Evolutionary conservation across 345 rosid species (phyloP).

Genomic region (Lepidium africanum): DNA sequence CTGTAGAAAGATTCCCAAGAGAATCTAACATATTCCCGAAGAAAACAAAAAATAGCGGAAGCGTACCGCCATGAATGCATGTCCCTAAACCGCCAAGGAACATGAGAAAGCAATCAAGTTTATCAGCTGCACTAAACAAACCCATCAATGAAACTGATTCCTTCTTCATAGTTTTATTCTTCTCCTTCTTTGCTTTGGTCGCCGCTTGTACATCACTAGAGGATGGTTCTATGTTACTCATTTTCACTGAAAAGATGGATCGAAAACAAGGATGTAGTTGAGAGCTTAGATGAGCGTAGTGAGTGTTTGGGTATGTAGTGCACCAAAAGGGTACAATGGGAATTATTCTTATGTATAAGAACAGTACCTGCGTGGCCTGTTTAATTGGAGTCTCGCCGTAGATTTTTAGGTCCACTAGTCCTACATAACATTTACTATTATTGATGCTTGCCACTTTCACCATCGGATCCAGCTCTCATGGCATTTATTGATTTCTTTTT

Average conservation of each 20-base stretch:
- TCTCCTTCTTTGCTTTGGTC: neutral
- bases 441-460: too few relatives aligned
- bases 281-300: neutral
- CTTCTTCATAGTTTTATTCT: neutral
- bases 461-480: too few relatives aligned
- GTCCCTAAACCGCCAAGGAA: conserved; percentile 54
- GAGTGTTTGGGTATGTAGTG: too few relatives aligned
- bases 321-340: too few relatives aligned
- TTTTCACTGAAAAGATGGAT: neutral
- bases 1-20: conserved; percentile 46
- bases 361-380: too few relatives aligned
- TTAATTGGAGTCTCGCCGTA: too few relatives aligned
- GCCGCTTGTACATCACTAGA: neutral
- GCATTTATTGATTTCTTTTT: too few relatives aligned
- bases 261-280: neutral
- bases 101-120: conserved; percentile 48
- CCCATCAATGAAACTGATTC: conserved; percentile 48
- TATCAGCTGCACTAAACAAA: conserved; percentile 60
- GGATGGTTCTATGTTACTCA: neutral
- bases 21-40: conserved; percentile 67
- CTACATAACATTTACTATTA: too few relatives aligned
- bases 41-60: conserved; percentile 61
- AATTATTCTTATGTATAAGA: too few relatives aligned
- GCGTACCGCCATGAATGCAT: conserved; percentile 58
- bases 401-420: too few relatives aligned